A percentile compares a stretch with the other conserved stretches of the same genome.
Conservation (phyloP, 805 yeast species). For the Hermanozyma aechmeae region DNA sequence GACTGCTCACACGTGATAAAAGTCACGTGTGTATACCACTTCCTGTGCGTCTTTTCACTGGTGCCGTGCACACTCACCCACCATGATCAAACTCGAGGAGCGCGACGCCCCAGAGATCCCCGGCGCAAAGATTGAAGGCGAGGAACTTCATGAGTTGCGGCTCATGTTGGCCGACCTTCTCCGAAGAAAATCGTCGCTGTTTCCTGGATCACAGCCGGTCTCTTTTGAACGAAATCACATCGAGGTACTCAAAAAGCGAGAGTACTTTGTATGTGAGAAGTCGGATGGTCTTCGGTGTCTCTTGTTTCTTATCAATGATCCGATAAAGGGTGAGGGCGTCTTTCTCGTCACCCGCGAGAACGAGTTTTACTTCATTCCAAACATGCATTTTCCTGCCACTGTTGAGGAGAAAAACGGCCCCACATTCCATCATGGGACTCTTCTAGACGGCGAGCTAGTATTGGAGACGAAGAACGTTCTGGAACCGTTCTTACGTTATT, state of each 20-base stretch:
- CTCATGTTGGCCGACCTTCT: slow-evolving; percentile 58
- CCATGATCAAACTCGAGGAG: slow-evolving; percentile 29
- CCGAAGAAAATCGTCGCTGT: slow-evolving; percentile 44
- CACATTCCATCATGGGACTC: slow-evolving; percentile 74
- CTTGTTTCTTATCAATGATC: slow-evolving; percentile 56
- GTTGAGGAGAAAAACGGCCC: slow-evolving; percentile 35
- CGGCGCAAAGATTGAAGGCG: slow-evolving; percentile 69
- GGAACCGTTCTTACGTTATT: slow-evolving; percentile 48
- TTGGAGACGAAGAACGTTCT: slow-evolving; percentile 54
- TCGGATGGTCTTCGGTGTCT: slow-evolving; percentile 88
- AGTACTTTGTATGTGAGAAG: slow-evolving; percentile 92
- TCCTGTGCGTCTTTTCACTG: no score
- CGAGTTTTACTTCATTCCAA: slow-evolving; percentile 73
- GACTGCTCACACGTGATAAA: background rate
- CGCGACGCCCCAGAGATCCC: slow-evolving; percentile 77
- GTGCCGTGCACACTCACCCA: background rate
- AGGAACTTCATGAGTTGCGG: slow-evolving; percentile 59
- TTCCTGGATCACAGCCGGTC: slow-evolving; percentile 95
- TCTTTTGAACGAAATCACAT: slow-evolving; percentile 76
- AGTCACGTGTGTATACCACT: no score
- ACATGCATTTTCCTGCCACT: slow-evolving; percentile 72
- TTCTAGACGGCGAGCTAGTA: slow-evolving; percentile 92
- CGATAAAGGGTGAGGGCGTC: slow-evolving; percentile 76
- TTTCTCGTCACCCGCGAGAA: slow-evolving; percentile 84
- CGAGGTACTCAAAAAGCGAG: slow-evolving; percentile 51